Base-by-base conservation (phyloP, 2,329 filamentous ascomycete genomes). In the Pseudogymnoascus sp. region DNA sequence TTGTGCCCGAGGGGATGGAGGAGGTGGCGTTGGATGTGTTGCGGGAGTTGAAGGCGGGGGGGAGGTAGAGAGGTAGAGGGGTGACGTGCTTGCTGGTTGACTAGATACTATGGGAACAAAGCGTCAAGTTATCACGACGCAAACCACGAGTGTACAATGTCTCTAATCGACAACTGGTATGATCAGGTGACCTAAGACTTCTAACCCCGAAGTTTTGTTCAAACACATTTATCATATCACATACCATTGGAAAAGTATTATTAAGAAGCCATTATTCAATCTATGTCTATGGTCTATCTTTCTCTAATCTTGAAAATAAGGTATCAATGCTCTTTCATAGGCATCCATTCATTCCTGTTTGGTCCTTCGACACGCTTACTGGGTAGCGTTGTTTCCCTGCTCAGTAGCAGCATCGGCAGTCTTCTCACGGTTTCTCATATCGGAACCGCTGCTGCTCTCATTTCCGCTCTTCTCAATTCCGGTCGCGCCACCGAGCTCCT, bases 261-360 rank as follows among this genome's bases (percentile, higher is more conserved):
- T 53, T 16, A 53, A 53, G 47, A 53, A 53, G 47, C 47, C 47
- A 53, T 53, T 53, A 31, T 31, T 53, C 26, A 53, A 53, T 53
- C 47, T 53, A 53, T 53, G 47, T 53, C 26, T 53, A 53, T 53
- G 47, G 47, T 53, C 47, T 53, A 53, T 53, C 47, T 53, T 8
- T 53, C 47, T 53, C 31, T 53, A 53, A 53, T 53, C 26, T 53
- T 53, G 24, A 16, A 16, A 53, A 31, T 19, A 53, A 53, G 47
- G 47, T 31, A 53, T 53, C 26, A 31, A 53, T 53, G 26, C 31
- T 53, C 26, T 53, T 31, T 53, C 47, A 53, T 31, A 53, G 47
- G 47, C 47, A 3, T 53, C 47, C 47, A 33, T 53, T 33, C 14
- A 53, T 31, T 53, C 47, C 47, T 53, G n/a, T 50, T 50, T 50